phyloP scores from a whole-genome alignment of 2,329 filamentous ascomycete species.

The Beauveria rudraprayagi region DNA sequence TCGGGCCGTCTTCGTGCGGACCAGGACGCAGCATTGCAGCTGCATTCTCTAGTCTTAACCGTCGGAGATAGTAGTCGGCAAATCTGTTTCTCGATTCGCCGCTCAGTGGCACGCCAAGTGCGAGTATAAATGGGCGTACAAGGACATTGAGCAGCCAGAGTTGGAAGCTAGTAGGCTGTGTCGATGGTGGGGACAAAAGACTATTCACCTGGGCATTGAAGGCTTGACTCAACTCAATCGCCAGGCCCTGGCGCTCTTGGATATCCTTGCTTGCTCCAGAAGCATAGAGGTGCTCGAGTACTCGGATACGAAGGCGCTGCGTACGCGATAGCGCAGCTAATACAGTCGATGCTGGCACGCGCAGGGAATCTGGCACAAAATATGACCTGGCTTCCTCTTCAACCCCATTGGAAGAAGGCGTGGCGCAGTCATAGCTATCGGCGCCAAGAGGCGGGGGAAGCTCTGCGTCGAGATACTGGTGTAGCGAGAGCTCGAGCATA shows the following conservation, averaged over 20 bases:
- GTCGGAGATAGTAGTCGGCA: background rate
- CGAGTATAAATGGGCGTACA: constrained; percentile 21
- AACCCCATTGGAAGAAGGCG: background rate
- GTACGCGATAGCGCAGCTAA: constrained; percentile 12
- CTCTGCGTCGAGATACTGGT: constrained; percentile 36
- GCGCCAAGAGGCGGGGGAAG: constrained; percentile 33
- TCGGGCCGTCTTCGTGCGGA: background rate
- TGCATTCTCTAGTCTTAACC: background rate
- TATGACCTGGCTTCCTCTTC: background rate
- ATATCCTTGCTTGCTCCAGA: constrained; percentile 2
- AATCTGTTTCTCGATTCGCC: no score
- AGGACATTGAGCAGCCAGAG: constrained; percentile 14
- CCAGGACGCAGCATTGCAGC: background rate
- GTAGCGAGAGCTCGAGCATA: constrained; percentile 37
- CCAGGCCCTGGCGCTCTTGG: background rate
- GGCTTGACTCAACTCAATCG: background rate
- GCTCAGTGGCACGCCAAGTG: constrained; percentile 29
- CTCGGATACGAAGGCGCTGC: constrained; percentile 14
- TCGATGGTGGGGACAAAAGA: background rate
- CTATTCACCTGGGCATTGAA: background rate
- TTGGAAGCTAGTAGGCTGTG: constrained; percentile 10
- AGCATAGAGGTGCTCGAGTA: constrained; percentile 12
- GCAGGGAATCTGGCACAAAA: background rate
- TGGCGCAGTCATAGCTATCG: constrained; percentile 35
- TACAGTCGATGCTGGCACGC: constrained; percentile 27